Base-by-base conservation (phyloP, 2,329 filamentous ascomycete genomes). In the Ophiostoma populinum region DNA sequence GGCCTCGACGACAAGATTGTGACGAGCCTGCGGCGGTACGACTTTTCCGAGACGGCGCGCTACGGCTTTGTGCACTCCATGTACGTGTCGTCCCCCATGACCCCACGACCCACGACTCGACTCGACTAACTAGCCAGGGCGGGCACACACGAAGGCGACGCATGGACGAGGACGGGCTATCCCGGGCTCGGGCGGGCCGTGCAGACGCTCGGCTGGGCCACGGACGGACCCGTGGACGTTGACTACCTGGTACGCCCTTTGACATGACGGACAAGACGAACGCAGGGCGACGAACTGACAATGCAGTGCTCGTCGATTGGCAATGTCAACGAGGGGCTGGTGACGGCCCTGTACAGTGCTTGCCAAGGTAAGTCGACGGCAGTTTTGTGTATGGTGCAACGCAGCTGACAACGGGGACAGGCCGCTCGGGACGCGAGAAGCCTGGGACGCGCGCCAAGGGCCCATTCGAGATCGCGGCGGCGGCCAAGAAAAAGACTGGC, bases 231-330 rank as follows among this genome's bases (percentile, higher is more conserved):
- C 2, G 46, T 87, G 11, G 65, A 80, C 35, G 52, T 92, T 24
- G 83, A 93, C 52, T 79, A 80, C 43, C 63, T 85, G 37, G 75
- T 77, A 16, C 55, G 32, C 30, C n/a, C 39, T 24, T 30, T 29
- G 13, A 13, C 13, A 13, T 16, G 13, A 16, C 13, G 8, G 3
- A 9, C 13, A 11, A 13, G n/a, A n/a, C n/a, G n/a, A n/a, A n/a
- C n/a, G n/a, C n/a, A n/a, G n/a, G n/a, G n/a, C n/a, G n/a, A n/a
- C n/a, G n/a, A n/a, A n/a, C n/a, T n/a, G n/a, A n/a, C n/a, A n/a
- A n/a, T n/a, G n/a, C n/a, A 79, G 75, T 70, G 80, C 17, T 82
- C 87, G 1, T 94, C 87, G 1, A 57, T 95, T 5, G 90, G 87
- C 13, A 72, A 72, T 7, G 51, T 95, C 27, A 83, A 74, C 35